Evolutionary conservation across 768 basidiomycete species (phyloP).

Genomic region (Porphyrellus cyaneotinctus): DNA sequence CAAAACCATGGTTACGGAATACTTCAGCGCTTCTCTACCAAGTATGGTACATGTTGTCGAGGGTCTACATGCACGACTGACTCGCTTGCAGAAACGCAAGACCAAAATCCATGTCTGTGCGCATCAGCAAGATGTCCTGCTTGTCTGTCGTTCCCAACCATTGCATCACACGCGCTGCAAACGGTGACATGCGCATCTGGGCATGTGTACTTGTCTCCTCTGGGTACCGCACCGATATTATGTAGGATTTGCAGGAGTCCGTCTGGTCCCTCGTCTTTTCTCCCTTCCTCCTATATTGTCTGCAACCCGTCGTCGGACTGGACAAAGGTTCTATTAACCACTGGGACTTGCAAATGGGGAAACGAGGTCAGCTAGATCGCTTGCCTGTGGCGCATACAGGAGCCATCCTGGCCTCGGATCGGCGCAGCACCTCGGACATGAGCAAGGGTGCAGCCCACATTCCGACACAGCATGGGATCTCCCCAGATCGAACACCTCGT

Average conservation of each 20-base stretch:
- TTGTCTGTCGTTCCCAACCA: conserved; percentile 67
- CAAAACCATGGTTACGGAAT: too few relatives aligned
- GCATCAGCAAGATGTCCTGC: conserved; percentile 63
- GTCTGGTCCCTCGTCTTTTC: conserved; percentile 72
- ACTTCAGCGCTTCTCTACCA: too few relatives aligned
- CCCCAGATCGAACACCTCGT: conserved; percentile 30
- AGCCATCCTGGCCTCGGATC: conserved; percentile 70
- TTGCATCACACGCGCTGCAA: conserved; percentile 76
- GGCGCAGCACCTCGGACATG: conserved; percentile 43
- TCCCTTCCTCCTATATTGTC: conserved; percentile 56
- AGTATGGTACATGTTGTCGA: conserved; percentile 53
- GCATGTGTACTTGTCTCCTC: conserved; percentile 36
- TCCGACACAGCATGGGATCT: conserved; percentile 60
- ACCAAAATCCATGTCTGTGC: conserved; percentile 69
- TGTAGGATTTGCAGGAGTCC: conserved; percentile 68
- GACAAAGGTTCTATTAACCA: conserved; percentile 71
- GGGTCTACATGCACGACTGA: conserved; percentile 11
- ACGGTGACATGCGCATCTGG: conserved; percentile 79
- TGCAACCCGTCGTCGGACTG: conserved; percentile 64
- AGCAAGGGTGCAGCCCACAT: conserved; percentile 12
- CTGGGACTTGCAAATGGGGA: conserved; percentile 79
- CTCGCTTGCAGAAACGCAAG: conserved; percentile 48
- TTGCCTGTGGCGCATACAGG: conserved; percentile 71
- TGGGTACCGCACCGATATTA: conserved; percentile 1
- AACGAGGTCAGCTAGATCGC: conserved; percentile 67